Percentiles rank a stretch among this genome's conserved stretches.
Conservation (phyloP, 148 eudicot species). For the Fagopyrum homotropicum region DNA sequence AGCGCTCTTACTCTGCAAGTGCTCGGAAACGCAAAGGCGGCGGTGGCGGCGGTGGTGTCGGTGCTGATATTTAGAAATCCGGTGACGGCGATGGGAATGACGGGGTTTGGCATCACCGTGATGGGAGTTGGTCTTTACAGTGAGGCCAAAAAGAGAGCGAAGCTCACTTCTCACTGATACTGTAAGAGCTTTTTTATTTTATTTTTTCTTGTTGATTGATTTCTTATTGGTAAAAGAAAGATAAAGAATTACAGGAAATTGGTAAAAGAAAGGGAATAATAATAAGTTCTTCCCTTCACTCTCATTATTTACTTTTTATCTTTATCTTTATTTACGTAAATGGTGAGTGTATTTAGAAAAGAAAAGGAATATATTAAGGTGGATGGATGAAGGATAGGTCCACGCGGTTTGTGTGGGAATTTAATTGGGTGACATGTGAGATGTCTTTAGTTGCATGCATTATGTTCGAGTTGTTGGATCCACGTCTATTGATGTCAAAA, state of each 20-base stretch:
- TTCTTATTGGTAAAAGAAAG: neutral
- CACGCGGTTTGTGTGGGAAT: too few species aligned
- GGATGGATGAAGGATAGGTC: too few species aligned
- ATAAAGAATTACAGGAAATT: neutral
- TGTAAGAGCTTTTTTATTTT: neutral
- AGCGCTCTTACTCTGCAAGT: slow-evolving; percentile 80
- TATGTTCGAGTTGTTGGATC: too few species aligned
- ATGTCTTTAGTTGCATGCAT: too few species aligned
- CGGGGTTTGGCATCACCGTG: slow-evolving; percentile 65
- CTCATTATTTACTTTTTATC: neutral
- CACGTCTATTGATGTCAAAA: too few species aligned
- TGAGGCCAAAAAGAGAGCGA: slow-evolving; percentile 66
- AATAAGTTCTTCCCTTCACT: neutral
- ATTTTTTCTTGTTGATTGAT: neutral
- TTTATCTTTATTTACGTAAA: neutral
- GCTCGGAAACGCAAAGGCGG: slow-evolving; percentile 80
- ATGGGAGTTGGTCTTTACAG: slow-evolving; percentile 82
- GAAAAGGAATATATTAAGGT: neutral
- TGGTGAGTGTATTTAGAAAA: neutral
- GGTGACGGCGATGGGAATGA: slow-evolving; percentile 82
- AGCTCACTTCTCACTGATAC: slow-evolving; percentile 51
- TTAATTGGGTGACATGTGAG: too few species aligned
- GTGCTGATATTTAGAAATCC: slow-evolving; percentile 79
- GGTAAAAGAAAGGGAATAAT: neutral
- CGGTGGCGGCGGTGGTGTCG: slow-evolving; percentile 75